These are phyloP conservation scores for Trichophyton benhamiae DNA, from an alignment of 2,329 filamentous ascomycete genomes.

Conservation along the genomic window DNA sequence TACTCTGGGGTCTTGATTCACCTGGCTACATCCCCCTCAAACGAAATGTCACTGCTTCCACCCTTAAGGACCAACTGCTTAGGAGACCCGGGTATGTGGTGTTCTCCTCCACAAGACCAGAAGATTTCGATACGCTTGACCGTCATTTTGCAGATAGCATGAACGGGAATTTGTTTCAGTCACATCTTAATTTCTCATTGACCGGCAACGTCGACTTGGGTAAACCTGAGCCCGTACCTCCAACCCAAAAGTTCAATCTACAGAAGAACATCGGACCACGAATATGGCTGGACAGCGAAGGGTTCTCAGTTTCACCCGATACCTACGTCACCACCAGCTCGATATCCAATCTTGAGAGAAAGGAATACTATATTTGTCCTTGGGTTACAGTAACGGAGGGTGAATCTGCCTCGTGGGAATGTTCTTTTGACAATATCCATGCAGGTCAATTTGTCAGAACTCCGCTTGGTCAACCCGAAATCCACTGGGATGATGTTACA, in stretches of 20 bases:
- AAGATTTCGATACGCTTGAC: conserved; percentile 6
- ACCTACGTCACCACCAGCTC: conserved; percentile 7
- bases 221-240: conserved; percentile 6
- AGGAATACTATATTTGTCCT: conserved; percentile 6
- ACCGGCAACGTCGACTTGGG: conserved; percentile 8
- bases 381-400: conserved; percentile 5
- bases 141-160: conserved; percentile 7
- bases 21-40: conserved; percentile 8
- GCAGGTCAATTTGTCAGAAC: background rate
- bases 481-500: conserved; percentile 11
- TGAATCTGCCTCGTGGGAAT: conserved; percentile 7
- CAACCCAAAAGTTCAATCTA: conserved; percentile 6
- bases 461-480: conserved; percentile 8
- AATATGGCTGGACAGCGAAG: conserved; percentile 12
- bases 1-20: conserved; percentile 12
- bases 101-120: conserved; percentile 8
- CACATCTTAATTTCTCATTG: conserved; percentile 9
- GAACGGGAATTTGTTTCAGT: conserved; percentile 8
- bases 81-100: conserved; percentile 9
- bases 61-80: conserved; percentile 6
- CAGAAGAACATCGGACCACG: conserved; percentile 5
- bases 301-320: conserved; percentile 11
- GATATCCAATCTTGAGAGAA: background rate
- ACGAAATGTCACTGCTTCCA: conserved; percentile 6
- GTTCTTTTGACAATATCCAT: conserved; percentile 8